phyloP scores from a whole-genome alignment of 805 yeast species.

The Novakomyces olei region DNA sequence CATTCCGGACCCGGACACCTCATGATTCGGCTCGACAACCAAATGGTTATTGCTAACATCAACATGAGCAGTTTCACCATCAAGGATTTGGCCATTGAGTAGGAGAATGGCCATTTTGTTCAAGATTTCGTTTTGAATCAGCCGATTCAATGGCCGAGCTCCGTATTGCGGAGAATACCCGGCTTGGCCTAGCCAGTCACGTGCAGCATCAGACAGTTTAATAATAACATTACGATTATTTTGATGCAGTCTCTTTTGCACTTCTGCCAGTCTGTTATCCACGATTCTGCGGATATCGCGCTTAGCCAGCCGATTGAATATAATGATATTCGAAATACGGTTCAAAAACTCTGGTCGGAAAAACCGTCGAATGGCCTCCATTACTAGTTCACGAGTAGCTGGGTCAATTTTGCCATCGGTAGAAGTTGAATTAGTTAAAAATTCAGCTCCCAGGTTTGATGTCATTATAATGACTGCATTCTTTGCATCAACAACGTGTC shows the following conservation, averaged over 20 bases:
- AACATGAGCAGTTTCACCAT: constrained; percentile 68
- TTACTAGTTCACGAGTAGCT: constrained; percentile 51
- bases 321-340: constrained; percentile 80
- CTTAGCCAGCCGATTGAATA: constrained; percentile 79
- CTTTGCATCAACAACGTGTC: constrained; percentile 80
- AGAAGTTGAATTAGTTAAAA: constrained; percentile 42
- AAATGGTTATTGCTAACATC: constrained; percentile 34
- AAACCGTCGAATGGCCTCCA: constrained; percentile 65
- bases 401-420: constrained; percentile 34
- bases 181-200: constrained; percentile 57
- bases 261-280: constrained; percentile 59
- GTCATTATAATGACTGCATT: constrained; percentile 90
- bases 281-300: constrained; percentile 86
- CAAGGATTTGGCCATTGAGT: constrained; percentile 64
- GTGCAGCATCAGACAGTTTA: constrained; percentile 51
- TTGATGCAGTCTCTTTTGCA: constrained; percentile 61
- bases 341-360: constrained; percentile 95
- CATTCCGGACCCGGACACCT: constrained; percentile 23
- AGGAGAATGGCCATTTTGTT: constrained; percentile 77
- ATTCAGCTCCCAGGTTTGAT: constrained; percentile 89
- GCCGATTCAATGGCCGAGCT: constrained; percentile 78
- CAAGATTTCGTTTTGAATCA: constrained; percentile 71
- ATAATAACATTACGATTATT: constrained; percentile 62
- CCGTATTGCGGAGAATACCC: constrained; percentile 91
- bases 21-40: constrained; percentile 73